phyloP scores from a whole-genome alignment of 2,329 filamentous ascomycete genomes.

The Fonsecaea pugnacius region DNA sequence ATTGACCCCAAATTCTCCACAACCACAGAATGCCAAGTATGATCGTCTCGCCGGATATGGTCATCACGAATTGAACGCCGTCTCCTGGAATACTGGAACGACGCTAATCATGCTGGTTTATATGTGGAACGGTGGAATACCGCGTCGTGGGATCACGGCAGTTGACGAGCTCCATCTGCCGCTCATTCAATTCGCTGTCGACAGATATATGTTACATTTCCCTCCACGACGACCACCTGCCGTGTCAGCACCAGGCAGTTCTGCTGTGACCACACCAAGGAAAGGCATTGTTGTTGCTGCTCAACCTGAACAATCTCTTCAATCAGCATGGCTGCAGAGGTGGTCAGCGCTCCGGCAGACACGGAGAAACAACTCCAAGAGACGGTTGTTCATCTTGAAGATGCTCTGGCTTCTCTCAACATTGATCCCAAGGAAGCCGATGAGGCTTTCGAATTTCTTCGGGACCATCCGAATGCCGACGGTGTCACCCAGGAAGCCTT shows the following conservation, averaged over 20 bases:
- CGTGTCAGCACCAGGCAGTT: neutral
- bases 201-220: neutral
- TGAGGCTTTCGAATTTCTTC: conserved; percentile 33
- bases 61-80: conserved; percentile 4
- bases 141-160: conserved; percentile 25
- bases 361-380: conserved; percentile 26
- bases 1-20: conserved; percentile 18
- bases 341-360: conserved; percentile 10
- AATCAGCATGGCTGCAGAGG: conserved; percentile 19
- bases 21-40: neutral
- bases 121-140: conserved; percentile 16
- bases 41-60: neutral
- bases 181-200: conserved; percentile 3
- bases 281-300: neutral
- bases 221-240: neutral
- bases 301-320: neutral
- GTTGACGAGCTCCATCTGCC: conserved; percentile 23
- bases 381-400: conserved; percentile 26
- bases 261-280: neutral
- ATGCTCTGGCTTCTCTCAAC: conserved; percentile 26
- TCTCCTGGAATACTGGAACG: neutral
- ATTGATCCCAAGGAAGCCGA: conserved; percentile 32
- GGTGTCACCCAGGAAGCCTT: conserved; percentile 29
- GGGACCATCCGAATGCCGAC: conserved; percentile 30
- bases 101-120: conserved; percentile 7